Evolutionary conservation across 2,329 filamentous ascomycete genomes (phyloP).

Genomic region (Penicillium sp.): DNA sequence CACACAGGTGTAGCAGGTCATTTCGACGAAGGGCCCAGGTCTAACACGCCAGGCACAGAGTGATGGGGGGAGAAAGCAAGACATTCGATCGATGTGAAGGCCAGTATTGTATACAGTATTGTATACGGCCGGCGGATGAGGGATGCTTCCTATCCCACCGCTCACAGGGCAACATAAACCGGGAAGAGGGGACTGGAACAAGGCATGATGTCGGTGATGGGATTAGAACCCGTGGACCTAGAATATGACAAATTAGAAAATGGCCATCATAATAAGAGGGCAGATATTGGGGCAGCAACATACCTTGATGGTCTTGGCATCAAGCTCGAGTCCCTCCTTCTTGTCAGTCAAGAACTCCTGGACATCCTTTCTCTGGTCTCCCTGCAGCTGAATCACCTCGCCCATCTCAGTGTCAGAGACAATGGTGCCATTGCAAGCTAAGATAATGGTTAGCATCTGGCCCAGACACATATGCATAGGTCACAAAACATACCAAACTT

Average conservation of each 20-base stretch:
- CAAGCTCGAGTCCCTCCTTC: slow-evolving; percentile 88
- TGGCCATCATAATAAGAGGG: background rate
- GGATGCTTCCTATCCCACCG: slow-evolving; percentile 38
- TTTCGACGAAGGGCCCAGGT: slow-evolving; percentile 32
- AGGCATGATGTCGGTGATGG: slow-evolving; percentile 39
- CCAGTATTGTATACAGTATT: slow-evolving; percentile 12
- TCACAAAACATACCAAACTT: slow-evolving; percentile 70
- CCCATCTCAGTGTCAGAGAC: slow-evolving; percentile 95
- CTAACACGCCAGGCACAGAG: slow-evolving; percentile 30
- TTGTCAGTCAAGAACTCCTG: slow-evolving; percentile 96
- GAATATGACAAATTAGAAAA: slow-evolving; percentile 5
- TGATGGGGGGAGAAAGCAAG: slow-evolving; percentile 23
- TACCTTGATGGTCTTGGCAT: slow-evolving; percentile 96
- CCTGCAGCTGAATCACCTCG: slow-evolving; percentile 99
- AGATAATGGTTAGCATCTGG: slow-evolving; percentile 18
- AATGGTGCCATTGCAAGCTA: slow-evolving; percentile 99
- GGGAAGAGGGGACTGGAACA: slow-evolving; percentile 45
- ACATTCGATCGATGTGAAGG: slow-evolving; percentile 21
- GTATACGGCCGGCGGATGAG: slow-evolving; percentile 23
- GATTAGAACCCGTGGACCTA: slow-evolving; percentile 54
- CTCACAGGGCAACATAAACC: slow-evolving; percentile 37
- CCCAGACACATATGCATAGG: background rate
- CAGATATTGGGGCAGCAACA: slow-evolving; percentile 7
- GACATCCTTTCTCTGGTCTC: slow-evolving; percentile 98
- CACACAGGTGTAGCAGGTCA: slow-evolving; percentile 27